These are phyloP conservation scores for Metschnikowia kunwiensis DNA, from an alignment of 805 yeast genomes.

Conservation along the genomic window DNA sequence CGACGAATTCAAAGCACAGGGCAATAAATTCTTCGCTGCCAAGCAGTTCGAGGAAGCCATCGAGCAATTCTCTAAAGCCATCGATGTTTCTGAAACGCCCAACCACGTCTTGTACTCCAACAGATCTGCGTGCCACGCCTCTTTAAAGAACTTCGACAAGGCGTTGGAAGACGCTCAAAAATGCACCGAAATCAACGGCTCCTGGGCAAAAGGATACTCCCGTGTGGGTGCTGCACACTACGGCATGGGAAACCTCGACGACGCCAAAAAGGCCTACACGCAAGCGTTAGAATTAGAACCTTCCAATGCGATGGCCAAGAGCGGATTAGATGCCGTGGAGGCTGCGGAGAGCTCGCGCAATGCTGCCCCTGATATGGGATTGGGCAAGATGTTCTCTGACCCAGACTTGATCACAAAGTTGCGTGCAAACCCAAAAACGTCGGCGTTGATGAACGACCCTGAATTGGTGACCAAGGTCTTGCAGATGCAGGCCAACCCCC, in stretches of 20 bases:
- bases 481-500: conserved; percentile 67
- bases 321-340: conserved; percentile 71
- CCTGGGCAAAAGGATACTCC: conserved; percentile 95
- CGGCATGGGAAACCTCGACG: conserved; percentile 80
- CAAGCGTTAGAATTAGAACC: conserved; percentile 82
- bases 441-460: conserved; percentile 85
- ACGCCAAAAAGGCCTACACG: conserved; percentile 66
- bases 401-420: conserved; percentile 75
- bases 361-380: conserved; percentile 66
- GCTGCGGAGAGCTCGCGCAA: conserved; percentile 54
- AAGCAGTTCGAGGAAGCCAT: conserved; percentile 81
- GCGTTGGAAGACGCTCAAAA: conserved; percentile 85
- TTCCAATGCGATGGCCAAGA: conserved; percentile 78
- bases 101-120: conserved; percentile 92
- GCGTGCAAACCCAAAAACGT: conserved; percentile 80
- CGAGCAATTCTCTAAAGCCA: conserved; percentile 80
- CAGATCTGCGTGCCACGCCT: conserved; percentile 88
- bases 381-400: conserved; percentile 75
- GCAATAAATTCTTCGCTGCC: conserved; percentile 87
- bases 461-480: conserved; percentile 66
- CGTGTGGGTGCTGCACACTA: conserved; percentile 90
- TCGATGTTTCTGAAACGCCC: conserved; percentile 74
- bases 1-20: conserved; percentile 83
- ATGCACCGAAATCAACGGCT: conserved; percentile 73
- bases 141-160: conserved; percentile 64